Percentiles rank a stretch among this genome's conserved stretches.
These are phyloP conservation scores for Pestalotiopsis sp. DNA, from an alignment of 2,329 filamentous ascomycete genomes.

Conservation along the genomic window DNA sequence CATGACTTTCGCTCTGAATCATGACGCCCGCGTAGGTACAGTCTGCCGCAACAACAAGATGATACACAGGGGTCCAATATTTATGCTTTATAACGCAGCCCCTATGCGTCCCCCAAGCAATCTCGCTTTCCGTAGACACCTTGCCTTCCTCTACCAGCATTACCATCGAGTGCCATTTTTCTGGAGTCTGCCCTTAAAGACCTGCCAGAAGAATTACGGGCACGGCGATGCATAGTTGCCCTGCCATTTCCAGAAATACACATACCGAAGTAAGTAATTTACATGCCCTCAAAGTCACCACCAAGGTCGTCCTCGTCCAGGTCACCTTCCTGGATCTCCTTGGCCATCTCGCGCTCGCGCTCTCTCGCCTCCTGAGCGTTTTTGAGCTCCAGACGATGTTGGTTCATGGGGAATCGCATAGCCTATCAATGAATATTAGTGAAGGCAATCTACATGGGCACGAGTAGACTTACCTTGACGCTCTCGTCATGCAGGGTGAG, in stretches of 20 bases:
- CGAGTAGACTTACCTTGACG: slow-evolving; percentile 73
- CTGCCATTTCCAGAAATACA: slow-evolving; percentile 16
- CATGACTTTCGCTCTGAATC: background rate
- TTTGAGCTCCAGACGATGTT: slow-evolving; percentile 95
- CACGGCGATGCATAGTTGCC: background rate
- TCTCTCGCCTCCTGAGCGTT: slow-evolving; percentile 98
- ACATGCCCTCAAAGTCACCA: slow-evolving; percentile 96
- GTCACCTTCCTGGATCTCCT: slow-evolving; percentile 98
- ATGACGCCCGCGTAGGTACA: slow-evolving; percentile 2
- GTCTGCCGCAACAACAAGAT: background rate
- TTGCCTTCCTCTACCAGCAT: background rate
- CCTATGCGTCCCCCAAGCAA: background rate
- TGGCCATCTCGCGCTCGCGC: slow-evolving; percentile 93
- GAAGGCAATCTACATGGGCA: background rate
- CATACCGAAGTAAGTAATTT: slow-evolving; percentile 32
- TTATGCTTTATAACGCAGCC: background rate
- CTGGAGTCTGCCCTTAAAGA: background rate
- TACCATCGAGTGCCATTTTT: background rate
- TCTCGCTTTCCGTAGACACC: background rate
- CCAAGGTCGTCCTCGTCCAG: slow-evolving; percentile 95
- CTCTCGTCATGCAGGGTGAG: slow-evolving; percentile 94
- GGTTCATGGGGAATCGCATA: slow-evolving; percentile 99
- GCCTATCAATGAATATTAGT: slow-evolving; percentile 60
- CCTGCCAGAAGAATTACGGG: background rate
- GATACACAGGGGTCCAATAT: slow-evolving; percentile 8